phyloP scores from a whole-genome alignment of 202 grass and related monocot species.

The Panicum hallii region DNA sequence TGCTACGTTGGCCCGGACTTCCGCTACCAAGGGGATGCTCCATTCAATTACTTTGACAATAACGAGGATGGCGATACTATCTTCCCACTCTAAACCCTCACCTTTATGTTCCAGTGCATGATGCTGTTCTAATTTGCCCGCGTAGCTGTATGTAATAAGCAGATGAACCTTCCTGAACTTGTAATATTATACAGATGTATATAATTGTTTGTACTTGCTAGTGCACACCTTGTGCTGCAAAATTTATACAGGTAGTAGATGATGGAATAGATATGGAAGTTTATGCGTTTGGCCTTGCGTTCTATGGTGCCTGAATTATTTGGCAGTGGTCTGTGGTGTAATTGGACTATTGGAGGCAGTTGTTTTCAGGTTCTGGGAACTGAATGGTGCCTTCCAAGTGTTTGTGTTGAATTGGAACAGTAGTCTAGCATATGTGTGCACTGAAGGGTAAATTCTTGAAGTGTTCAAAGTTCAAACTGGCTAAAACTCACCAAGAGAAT shows the following conservation, averaged over 20 bases:
- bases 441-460: neutral
- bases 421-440: neutral
- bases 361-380: neutral
- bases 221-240: constrained; percentile 10
- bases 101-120: neutral
- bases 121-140: constrained; percentile 1
- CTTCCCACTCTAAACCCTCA: constrained; percentile 61
- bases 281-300: neutral
- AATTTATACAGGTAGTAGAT: constrained; percentile 16
- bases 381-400: neutral
- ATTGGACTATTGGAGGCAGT: neutral
- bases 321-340: neutral
- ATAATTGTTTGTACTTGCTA: constrained; percentile 37
- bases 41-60: constrained; percentile 66
- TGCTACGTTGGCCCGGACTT: constrained; percentile 93
- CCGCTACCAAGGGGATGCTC: constrained; percentile 72
- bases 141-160: constrained; percentile 56
- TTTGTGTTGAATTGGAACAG: constrained; percentile 12
- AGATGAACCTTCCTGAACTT: constrained; percentile 37
- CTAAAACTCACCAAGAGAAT: neutral
- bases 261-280: constrained; percentile 3
- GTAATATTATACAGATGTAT: constrained; percentile 45
- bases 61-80: constrained; percentile 59
- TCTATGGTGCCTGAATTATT: neutral
- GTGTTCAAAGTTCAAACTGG: neutral